Conservation (phyloP, 208 protist genomes). For the Novymonas esmeraldas region DNA sequence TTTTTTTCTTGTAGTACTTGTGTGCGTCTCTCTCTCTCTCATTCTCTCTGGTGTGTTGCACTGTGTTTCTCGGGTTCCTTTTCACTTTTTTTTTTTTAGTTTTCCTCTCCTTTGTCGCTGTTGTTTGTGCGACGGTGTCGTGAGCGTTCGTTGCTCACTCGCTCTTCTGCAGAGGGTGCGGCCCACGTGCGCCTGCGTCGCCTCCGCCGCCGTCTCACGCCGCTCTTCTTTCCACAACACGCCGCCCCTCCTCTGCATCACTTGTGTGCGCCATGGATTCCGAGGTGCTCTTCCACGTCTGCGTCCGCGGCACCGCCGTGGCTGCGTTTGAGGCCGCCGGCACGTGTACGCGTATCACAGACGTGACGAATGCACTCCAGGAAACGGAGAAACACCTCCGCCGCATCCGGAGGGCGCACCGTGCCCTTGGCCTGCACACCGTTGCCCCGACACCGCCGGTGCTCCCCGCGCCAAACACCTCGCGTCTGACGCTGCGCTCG, state of each 20-base stretch:
- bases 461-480: not conserved
- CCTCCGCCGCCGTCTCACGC: not conserved
- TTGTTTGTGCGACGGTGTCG: not conserved
- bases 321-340: slow-evolving; percentile 12
- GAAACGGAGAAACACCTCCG: slow-evolving; percentile 30
- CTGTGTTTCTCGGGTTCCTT: not conserved
- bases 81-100: not conserved
- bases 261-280: slow-evolving; percentile 18
- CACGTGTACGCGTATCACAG: slow-evolving; percentile 17
- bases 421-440: slow-evolving; percentile 7
- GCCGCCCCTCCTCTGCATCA: not conserved
- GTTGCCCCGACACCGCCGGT: not conserved
- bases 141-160: not conserved
- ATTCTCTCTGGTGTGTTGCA: not conserved
- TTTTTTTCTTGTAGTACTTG: not conserved
- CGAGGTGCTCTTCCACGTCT: slow-evolving; percentile 11
- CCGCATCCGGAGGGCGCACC: slow-evolving; percentile 21
- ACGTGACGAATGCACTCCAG: slow-evolving; percentile 20
- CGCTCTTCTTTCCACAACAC: not conserved
- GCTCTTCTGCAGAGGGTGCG: not conserved
- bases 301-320: slow-evolving; percentile 16
- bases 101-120: not conserved
- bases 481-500: not conserved
- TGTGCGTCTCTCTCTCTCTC: slow-evolving; percentile 5
- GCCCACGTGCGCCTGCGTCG: not conserved